Evolutionary conservation across 1,139 yeast species (phyloP).

Genomic region (Wickerhamomyces sp.): DNA sequence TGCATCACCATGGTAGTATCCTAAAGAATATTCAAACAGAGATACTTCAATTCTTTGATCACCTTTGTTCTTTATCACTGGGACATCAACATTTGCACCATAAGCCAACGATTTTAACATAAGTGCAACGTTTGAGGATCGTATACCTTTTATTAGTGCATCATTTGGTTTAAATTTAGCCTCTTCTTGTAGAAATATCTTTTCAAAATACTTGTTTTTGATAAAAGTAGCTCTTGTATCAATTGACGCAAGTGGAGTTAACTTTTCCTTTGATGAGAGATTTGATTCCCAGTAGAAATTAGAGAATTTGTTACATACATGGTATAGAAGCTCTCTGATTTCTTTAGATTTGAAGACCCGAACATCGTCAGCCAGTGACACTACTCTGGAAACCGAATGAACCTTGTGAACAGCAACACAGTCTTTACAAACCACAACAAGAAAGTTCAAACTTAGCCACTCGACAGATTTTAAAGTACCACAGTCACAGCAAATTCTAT

Average conservation of each 20-base stretch:
- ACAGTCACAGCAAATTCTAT: conserved; percentile 76
- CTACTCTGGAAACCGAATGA: conserved; percentile 64
- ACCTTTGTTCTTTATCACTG: conserved; percentile 28
- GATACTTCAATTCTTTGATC: conserved; percentile 32
- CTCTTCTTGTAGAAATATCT: conserved; percentile 31
- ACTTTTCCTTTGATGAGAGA: conserved; percentile 36
- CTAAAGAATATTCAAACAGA: conserved; percentile 57
- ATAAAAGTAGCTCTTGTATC: conserved; percentile 41
- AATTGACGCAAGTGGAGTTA: conserved; percentile 25
- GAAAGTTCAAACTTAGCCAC: conserved; percentile 80
- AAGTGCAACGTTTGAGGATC: conserved; percentile 42
- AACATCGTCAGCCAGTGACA: conserved; percentile 74
- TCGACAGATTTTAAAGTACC: conserved; percentile 62
- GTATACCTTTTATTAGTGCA: conserved; percentile 41
- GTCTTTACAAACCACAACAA: conserved; percentile 72
- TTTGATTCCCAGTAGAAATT: conserved; percentile 52
- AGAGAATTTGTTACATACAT: conserved; percentile 63
- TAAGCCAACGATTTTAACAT: conserved; percentile 44
- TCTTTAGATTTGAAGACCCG: conserved; percentile 50
- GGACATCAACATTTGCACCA: conserved; percentile 45
- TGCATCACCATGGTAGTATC: conserved; percentile 36
- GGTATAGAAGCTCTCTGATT: conserved; percentile 51
- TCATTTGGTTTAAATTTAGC: conserved; percentile 22
- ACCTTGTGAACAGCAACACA: conserved; percentile 83
- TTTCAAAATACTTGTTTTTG: conserved; percentile 44